These are phyloP conservation scores for Daldinia decipiens DNA, from an alignment of 495 filamentous ascomycete genomes.

Conservation along the genomic window DNA sequence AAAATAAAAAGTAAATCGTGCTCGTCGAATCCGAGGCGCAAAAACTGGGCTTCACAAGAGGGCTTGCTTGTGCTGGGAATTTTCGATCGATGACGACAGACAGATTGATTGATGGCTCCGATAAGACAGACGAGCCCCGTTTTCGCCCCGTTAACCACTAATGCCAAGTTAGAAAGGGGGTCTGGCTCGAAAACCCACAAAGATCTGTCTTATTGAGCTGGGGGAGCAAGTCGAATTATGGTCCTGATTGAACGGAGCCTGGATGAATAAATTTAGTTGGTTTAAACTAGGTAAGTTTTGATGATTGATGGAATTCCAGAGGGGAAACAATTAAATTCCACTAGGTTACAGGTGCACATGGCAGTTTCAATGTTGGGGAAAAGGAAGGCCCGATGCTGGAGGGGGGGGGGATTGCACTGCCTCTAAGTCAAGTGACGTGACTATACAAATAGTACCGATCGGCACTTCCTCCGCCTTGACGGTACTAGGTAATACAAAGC, in stretches of 20 bases:
- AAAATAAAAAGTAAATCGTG: conserved; percentile 27
- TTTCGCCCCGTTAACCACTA: conserved; percentile 20
- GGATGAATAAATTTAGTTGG: background rate
- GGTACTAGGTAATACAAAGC: no score
- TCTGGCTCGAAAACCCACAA: conserved; percentile 20
- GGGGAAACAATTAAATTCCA: background rate
- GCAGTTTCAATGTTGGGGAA: conserved; percentile 28
- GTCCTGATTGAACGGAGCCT: conserved; percentile 3
- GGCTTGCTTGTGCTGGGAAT: conserved; percentile 24
- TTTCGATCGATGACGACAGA: conserved; percentile 45
- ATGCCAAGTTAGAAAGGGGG: conserved; percentile 19
- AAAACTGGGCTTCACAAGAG: conserved; percentile 39
- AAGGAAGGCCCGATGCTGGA: conserved; percentile 4
- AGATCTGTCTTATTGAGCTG: conserved; percentile 6
- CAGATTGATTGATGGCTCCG: conserved; percentile 32
- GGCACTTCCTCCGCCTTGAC: conserved; percentile 29
- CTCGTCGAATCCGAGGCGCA: conserved; percentile 29
- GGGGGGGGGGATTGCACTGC: conserved; percentile 28
- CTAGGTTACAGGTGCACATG: background rate
- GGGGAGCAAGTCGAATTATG: background rate
- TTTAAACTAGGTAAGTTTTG: background rate
- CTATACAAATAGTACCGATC: conserved; percentile 38
- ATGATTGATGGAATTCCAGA: background rate
- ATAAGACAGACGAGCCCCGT: conserved; percentile 35
- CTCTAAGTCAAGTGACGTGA: conserved; percentile 37